These are phyloP conservation scores for Lodderomyces theae DNA, from an alignment of 1,139 yeast species.

Conservation along the genomic window DNA sequence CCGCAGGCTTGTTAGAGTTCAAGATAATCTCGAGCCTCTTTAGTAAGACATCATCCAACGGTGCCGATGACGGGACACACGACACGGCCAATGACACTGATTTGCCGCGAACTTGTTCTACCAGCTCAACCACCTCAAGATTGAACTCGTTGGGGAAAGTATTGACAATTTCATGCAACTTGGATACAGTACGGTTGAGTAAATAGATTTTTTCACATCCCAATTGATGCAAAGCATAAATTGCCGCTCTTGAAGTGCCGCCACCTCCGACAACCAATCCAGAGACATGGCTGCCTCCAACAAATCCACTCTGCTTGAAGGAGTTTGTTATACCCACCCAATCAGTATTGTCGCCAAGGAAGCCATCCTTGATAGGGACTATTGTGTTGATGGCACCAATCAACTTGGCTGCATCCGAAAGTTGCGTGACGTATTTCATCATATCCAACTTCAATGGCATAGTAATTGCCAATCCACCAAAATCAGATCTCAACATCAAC, in stretches of 20 bases:
- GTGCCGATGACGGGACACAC: slow-evolving; percentile 86
- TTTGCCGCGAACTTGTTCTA: slow-evolving; percentile 34
- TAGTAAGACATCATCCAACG: slow-evolving; percentile 55
- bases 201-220: slow-evolving; percentile 79
- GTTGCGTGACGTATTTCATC: slow-evolving; percentile 58
- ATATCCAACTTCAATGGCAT: slow-evolving; percentile 86
- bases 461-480: slow-evolving; percentile 91
- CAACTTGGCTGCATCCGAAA: slow-evolving; percentile 67
- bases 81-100: slow-evolving; percentile 67
- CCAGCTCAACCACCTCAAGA: slow-evolving; percentile 57
- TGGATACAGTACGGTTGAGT: slow-evolving; percentile 74
- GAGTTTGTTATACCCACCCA: slow-evolving; percentile 86
- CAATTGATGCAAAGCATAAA: slow-evolving; percentile 75
- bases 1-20: slow-evolving; percentile 38
- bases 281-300: slow-evolving; percentile 30
- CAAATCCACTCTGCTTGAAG: slow-evolving; percentile 57
- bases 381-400: slow-evolving; percentile 96
- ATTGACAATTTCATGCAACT: slow-evolving; percentile 56
- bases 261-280: slow-evolving; percentile 90
- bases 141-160: slow-evolving; percentile 62
- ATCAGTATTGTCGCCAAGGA: slow-evolving; percentile 90
- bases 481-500: slow-evolving; percentile 46
- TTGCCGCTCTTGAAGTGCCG: slow-evolving; percentile 95
- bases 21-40: slow-evolving; percentile 42
- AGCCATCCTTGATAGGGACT: slow-evolving; percentile 51